Evolutionary conservation across 2,329 filamentous ascomycete genomes (phyloP).

Genomic region (Colletotrichum navitas): DNA sequence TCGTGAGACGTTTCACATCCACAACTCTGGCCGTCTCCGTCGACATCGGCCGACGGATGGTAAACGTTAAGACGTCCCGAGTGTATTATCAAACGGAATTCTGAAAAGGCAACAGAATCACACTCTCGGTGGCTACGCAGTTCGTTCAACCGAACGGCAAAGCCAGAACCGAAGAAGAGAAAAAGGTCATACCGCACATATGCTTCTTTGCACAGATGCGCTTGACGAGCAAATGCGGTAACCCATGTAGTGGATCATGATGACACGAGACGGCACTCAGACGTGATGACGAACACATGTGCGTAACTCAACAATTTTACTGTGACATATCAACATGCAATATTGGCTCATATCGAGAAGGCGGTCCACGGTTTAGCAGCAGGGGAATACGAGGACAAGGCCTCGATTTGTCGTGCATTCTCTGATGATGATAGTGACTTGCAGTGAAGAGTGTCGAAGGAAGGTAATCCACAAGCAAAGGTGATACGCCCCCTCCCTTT

Average conservation of each 20-base stretch:
- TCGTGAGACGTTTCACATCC: neutral
- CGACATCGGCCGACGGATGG: neutral
- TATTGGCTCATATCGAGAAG: neutral
- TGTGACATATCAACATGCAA: neutral
- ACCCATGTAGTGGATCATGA: constrained; percentile 58
- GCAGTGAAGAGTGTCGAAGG: constrained; percentile 40
- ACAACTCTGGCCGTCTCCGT: neutral
- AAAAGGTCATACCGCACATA: constrained; percentile 50
- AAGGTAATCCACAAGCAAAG: constrained; percentile 41
- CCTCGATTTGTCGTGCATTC: constrained; percentile 41
- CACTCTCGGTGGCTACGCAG: neutral
- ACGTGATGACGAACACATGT: constrained; percentile 43
- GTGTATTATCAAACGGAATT: no score
- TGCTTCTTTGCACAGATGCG: constrained; percentile 55
- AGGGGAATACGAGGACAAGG: constrained; percentile 17
- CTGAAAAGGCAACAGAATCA: no score
- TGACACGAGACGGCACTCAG: constrained; percentile 54
- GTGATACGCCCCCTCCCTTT: constrained; percentile 39
- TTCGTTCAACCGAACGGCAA: neutral
- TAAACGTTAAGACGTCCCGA: no score
- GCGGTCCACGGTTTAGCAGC: neutral
- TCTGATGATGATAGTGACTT: constrained; percentile 40
- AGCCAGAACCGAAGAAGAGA: constrained; percentile 45
- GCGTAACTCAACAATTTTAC: neutral
- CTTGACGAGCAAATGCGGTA: constrained; percentile 53